These are phyloP conservation scores for Sporothrix variecibatus DNA, from an alignment of 2,329 filamentous ascomycete species.

Conservation along the genomic window DNA sequence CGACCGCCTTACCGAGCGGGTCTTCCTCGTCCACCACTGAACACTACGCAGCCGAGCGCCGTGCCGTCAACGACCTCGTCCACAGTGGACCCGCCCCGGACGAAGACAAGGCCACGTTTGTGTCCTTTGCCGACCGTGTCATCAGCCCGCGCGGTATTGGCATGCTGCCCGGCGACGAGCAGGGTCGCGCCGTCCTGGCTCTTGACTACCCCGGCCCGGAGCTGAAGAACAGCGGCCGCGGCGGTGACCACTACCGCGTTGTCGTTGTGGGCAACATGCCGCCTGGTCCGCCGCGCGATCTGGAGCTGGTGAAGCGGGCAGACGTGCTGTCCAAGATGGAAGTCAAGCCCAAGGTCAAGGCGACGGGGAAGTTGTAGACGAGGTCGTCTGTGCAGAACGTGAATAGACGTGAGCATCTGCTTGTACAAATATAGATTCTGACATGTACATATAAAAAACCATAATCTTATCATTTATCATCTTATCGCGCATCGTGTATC, in stretches of 20 bases:
- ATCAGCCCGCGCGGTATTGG: slow-evolving; percentile 58
- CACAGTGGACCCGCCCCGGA: slow-evolving; percentile 40
- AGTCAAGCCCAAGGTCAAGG: background rate
- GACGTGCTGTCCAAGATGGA: slow-evolving; percentile 38
- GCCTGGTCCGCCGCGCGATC: slow-evolving; percentile 53
- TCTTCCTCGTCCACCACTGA: background rate
- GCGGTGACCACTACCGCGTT: slow-evolving; percentile 61
- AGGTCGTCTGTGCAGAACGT: background rate
- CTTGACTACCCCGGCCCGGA: slow-evolving; percentile 62
- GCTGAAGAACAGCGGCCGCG: slow-evolving; percentile 48
- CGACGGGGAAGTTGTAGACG: slow-evolving; percentile 13
- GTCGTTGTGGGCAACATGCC: slow-evolving; percentile 55
- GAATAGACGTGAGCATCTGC: background rate
- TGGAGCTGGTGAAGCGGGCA: slow-evolving; percentile 54
- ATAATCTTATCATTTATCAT: background rate
- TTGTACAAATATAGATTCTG: background rate
- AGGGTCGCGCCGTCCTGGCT: slow-evolving; percentile 54
- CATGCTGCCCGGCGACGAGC: slow-evolving; percentile 41
- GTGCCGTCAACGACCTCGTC: slow-evolving; percentile 57
- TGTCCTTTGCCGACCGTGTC: slow-evolving; percentile 60
- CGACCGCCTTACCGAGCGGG: background rate
- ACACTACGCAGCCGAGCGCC: slow-evolving; percentile 50
- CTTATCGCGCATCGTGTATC: background rate
- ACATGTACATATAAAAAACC: background rate
- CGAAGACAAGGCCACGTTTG: slow-evolving; percentile 38